Conservation (phyloP, 2,329 filamentous ascomycete species). For the Sarocladium oryzae region DNA sequence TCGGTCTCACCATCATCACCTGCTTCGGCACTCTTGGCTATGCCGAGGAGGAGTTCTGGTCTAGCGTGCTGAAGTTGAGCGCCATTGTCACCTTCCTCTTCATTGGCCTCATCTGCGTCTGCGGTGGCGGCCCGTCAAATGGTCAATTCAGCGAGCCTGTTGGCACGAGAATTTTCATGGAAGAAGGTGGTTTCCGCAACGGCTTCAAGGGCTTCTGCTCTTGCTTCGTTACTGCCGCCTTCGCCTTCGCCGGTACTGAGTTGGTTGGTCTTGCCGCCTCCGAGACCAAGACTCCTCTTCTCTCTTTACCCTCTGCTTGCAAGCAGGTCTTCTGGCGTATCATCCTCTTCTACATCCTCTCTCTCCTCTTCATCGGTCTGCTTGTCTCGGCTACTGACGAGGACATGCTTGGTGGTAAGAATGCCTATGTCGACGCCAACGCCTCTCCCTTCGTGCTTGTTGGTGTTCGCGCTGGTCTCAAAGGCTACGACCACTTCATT, state of each 20-base stretch:
- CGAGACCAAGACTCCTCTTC: slow-evolving; percentile 62
- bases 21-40: slow-evolving; percentile 51
- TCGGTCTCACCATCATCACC: slow-evolving; percentile 45
- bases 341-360: slow-evolving; percentile 48
- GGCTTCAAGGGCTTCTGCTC: slow-evolving; percentile 70
- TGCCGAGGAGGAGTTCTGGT: slow-evolving; percentile 54
- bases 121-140: slow-evolving; percentile 50
- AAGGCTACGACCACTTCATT: slow-evolving; percentile 49
- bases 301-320: slow-evolving; percentile 71
- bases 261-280: slow-evolving; percentile 69
- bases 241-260: slow-evolving; percentile 67
- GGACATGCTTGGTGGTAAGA: slow-evolving; percentile 36
- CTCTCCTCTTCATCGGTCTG: slow-evolving; percentile 45
- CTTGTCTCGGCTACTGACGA: slow-evolving; percentile 39
- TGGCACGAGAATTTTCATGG: slow-evolving; percentile 43
- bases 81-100: slow-evolving; percentile 60
- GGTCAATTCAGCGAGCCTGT: slow-evolving; percentile 40
- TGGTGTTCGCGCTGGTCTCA: slow-evolving; percentile 44
- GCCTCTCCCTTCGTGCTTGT: slow-evolving; percentile 53
- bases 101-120: slow-evolving; percentile 50
- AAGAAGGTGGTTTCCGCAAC: slow-evolving; percentile 56
- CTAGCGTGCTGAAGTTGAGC: slow-evolving; percentile 48
- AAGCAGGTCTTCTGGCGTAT: slow-evolving; percentile 68
- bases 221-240: slow-evolving; percentile 67
- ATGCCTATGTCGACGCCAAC: slow-evolving; percentile 33